Conservation (phyloP, 768 basidiomycete species). For the Suillus luteus region DNA sequence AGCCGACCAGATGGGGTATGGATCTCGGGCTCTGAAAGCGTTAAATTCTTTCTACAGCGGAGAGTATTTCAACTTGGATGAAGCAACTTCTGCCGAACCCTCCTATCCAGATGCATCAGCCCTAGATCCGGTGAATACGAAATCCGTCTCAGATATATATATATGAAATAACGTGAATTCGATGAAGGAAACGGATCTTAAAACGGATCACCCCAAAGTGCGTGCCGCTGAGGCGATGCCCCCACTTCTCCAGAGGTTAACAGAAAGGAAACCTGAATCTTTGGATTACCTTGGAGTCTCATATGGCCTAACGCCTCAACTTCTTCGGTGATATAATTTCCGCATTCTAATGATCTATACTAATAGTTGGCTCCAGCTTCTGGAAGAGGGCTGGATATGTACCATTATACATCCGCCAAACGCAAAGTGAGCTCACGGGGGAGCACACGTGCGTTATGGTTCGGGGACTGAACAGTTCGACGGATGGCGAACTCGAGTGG, state of each 20-base stretch:
- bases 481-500: constrained; percentile 73
- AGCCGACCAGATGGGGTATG: constrained; percentile 87
- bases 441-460: constrained; percentile 98
- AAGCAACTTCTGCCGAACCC: constrained; percentile 52
- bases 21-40: constrained; percentile 82
- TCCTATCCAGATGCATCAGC: constrained; percentile 60
- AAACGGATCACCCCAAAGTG: constrained; percentile 77
- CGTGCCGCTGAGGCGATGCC: constrained; percentile 83
- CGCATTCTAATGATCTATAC: not conserved
- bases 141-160: not conserved
- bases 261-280: constrained; percentile 85
- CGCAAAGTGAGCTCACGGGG: constrained; percentile 91
- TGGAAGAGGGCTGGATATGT: constrained; percentile 95
- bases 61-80: constrained; percentile 87
- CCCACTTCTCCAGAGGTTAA: constrained; percentile 85
- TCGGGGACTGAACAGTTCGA: constrained; percentile 72
- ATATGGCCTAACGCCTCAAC: constrained; percentile 86
- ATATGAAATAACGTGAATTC: not conserved
- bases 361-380: constrained; percentile 52
- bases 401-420: constrained; percentile 92
- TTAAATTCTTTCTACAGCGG: constrained; percentile 92
- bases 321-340: constrained; percentile 58
- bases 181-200: constrained; percentile 51
- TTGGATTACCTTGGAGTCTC: constrained; percentile 96
- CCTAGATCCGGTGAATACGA: constrained; percentile 46